Base-by-base conservation (phyloP, 345 rosid genomes). In the Camelina neglecta region DNA sequence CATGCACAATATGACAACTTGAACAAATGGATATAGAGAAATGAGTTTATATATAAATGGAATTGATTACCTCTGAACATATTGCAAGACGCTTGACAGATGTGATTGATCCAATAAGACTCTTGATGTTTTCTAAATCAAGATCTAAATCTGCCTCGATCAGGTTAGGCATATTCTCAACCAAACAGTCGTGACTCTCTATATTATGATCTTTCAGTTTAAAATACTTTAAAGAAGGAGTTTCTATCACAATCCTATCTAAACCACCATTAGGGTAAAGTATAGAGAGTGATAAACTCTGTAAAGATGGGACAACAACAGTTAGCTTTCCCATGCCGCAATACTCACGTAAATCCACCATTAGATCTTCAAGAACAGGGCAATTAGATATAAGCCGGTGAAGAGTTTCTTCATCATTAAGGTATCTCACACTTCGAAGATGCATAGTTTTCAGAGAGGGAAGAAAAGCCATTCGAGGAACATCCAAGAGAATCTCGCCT, bases 81-180 rank as follows among this genome's bases (percentile, higher is more conserved):
- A 59, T 8, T 71, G 8, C 1, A 20, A 59, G 67, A 47, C 5
- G 36, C 16, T 59, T 47, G 58, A 71, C 58, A 15, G 35, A 71
- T 59, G 66, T 71, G 57, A 70, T 13, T 13, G 74, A 59, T 58
- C 57, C 65, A 45, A 58, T 33, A 9, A 58, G 23, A 47, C 66
- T 70, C 7, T 31, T 33, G 57, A 71, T 35, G 20, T 35, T 0
- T 21, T 7, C 24, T 2, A 8, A 15, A 1, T 5, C 10, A 59
- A 71, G 48, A 33, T 47, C 47, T 47, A 59, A 0, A 47, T 20
- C 0, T 47, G 74, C 74, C 23, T 47, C 58, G 58, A 59, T 21
- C 48, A 71, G n/a, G 66, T 59, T 5, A 47, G 74, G 66, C 74
- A 71, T 59, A 5, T 33, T 3, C 36, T 48, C 66, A 47, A 71